These are phyloP conservation scores for Xerocomellus amylosporus DNA, from an alignment of 768 basidiomycete species.

Conservation along the genomic window DNA sequence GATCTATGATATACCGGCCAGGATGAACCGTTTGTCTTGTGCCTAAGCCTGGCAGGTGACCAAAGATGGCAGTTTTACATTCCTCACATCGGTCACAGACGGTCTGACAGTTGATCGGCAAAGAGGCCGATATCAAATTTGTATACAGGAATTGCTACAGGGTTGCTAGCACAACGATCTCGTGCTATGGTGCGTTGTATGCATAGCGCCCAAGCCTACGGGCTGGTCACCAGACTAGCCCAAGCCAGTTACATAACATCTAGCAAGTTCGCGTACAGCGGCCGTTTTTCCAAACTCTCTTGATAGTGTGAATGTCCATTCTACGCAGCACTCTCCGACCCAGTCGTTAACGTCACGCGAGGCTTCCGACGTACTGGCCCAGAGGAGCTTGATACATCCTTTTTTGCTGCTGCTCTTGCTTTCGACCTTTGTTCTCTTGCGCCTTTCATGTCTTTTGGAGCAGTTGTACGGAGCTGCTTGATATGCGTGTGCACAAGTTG, in stretches of 20 bases:
- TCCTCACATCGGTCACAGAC: too few species aligned
- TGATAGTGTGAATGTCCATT: background rate
- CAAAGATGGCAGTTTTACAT: too few species aligned
- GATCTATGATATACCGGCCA: too few species aligned
- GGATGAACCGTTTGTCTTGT: too few species aligned
- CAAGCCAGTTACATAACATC: background rate
- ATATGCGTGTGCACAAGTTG: conserved; percentile 67
- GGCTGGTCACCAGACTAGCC: too few species aligned
- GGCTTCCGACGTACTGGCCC: conserved; percentile 15
- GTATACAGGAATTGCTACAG: background rate
- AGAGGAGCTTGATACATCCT: conserved; percentile 11
- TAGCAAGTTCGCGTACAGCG: background rate
- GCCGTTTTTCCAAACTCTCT: background rate
- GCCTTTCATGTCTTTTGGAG: conserved; percentile 74
- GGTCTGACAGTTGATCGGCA: too few species aligned
- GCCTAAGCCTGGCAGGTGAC: too few species aligned
- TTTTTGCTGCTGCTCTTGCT: conserved; percentile 50
- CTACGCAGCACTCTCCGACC: conserved; percentile 1
- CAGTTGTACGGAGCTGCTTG: conserved; percentile 76
- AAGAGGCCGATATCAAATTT: background rate
- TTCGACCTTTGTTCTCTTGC: conserved; percentile 57
- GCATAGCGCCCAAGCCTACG: too few species aligned
- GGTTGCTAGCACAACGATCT: background rate
- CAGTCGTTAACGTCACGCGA: conserved; percentile 21
- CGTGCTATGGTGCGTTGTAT: background rate